Base-by-base conservation (phyloP, 2,329 filamentous ascomycete species). In the Penicillium janthinellum region DNA sequence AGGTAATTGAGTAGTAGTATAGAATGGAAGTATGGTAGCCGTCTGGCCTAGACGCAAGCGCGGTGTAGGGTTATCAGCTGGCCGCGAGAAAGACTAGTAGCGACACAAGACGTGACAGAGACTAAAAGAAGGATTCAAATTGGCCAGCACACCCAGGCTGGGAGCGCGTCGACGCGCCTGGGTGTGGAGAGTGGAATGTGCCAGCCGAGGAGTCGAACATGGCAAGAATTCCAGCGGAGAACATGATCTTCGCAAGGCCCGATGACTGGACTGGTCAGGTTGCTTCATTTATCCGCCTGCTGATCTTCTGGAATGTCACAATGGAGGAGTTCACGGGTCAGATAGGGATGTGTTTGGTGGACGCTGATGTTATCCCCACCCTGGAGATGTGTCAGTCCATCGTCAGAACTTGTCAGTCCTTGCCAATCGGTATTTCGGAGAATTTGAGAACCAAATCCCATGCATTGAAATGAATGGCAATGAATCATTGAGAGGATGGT, bases 171-270 rank as follows among this genome's bases (percentile, higher is more conserved):
- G 67, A 69, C 66, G 67, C 67, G 67, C 53, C 59, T 58, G 49
- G 61, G 54, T 60, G 64, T 68, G 67, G 67, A 69, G 61, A 64
- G 63, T 64, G 67, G 67, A 69, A 69, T 69, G 67, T 60, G 60
- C 54, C 57, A 56, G 42, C 62, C 50, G 66, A 65, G 61, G 64
- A 64, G 64, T 50, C 49, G 20, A 63, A 56, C 47, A 56, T 66
- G 60, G 50, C 44, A 66, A 68, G 66, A 67, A 68, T 69, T 57
- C 63, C 47, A 66, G 56, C 57, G 56, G 57, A 55, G 51, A 54
- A 49, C 41, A 64, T 20, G 41, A 51, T 34, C 45, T 42, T 47
- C 38, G 28, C 42, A 20, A 49, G n/a, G 25, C 11, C 38, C 38
- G 34, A 34, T 53, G 25, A 42, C 22, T 39, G 38, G 22, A 44